These are phyloP conservation scores for Castanea mollissima DNA, from an alignment of 306 rosid genomes.

Conservation along the genomic window DNA sequence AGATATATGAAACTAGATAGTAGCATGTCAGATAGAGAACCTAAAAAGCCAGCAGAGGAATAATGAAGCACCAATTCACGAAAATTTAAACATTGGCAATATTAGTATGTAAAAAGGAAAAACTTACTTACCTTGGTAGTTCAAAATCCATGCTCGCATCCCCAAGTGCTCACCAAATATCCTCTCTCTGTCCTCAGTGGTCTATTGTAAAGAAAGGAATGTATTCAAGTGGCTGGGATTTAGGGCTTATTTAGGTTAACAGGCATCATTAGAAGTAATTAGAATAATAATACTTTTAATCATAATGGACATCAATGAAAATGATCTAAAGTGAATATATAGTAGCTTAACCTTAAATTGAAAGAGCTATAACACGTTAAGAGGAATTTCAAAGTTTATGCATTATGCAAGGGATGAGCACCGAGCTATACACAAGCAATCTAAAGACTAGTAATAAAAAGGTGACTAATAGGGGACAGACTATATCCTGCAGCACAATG, in stretches of 20 bases:
- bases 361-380: not conserved
- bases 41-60: conserved; percentile 1
- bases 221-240: conserved; percentile 60
- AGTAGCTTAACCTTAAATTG: not conserved
- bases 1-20: conserved; percentile 13
- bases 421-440: too few species aligned
- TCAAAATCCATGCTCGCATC: conserved; percentile 93
- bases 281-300: not conserved
- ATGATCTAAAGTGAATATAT: not conserved
- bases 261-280: too few species aligned
- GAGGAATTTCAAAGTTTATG: not conserved
- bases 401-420: not conserved
- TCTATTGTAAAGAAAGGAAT: conserved; percentile 83
- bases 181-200: conserved; percentile 70
- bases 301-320: not conserved
- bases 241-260: conserved; percentile 12
- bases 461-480: too few species aligned
- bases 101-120: conserved; percentile 11
- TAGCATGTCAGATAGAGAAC: conserved; percentile 5
- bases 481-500: not conserved
- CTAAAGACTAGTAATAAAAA: too few species aligned
- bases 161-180: conserved; percentile 60
- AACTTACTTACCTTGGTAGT: conserved; percentile 68
- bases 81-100: conserved; percentile 1
- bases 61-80: not conserved